These are phyloP conservation scores for Fimicolochytrium jonesii DNA, from an alignment of 192 early-diverging fungal species.

Conservation along the genomic window DNA sequence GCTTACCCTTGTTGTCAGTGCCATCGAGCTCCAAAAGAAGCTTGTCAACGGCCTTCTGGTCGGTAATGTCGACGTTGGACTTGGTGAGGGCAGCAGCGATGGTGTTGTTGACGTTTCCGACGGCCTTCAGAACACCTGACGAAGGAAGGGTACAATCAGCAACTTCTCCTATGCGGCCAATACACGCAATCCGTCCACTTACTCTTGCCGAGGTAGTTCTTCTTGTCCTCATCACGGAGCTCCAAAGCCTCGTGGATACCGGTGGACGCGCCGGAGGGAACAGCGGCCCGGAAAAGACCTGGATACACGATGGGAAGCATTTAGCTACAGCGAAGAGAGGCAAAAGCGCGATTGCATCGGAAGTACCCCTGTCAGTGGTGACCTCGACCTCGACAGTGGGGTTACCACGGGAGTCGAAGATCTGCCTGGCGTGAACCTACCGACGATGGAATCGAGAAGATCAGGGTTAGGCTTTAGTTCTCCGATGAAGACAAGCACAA, in stretches of 20 bases:
- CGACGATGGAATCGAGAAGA: too few species aligned
- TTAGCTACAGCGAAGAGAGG: background rate
- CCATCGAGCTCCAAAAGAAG: constrained; percentile 92
- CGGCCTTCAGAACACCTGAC: constrained; percentile 82
- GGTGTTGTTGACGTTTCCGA: constrained; percentile 84
- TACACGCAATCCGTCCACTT: too few species aligned
- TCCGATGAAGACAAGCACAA: too few species aligned
- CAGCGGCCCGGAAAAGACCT: constrained; percentile 92
- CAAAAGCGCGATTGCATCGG: background rate
- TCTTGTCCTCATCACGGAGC: constrained; percentile 86
- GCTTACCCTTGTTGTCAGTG: constrained; percentile 84
- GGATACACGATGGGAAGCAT: background rate
- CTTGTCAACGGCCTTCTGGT: constrained; percentile 87
- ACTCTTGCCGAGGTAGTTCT: constrained; percentile 93
- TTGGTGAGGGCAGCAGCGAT: constrained; percentile 78
- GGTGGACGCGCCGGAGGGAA: constrained; percentile 97
- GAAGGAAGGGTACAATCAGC: background rate
- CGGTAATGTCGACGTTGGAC: constrained; percentile 75
- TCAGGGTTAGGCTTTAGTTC: too few species aligned
- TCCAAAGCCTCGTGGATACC: constrained; percentile 98
- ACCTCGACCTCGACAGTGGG: constrained; percentile 98
- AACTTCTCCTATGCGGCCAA: too few species aligned
- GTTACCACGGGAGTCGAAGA: constrained; percentile 99
- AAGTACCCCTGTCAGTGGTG: constrained; percentile 82
- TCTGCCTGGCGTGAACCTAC: constrained; percentile 75